Percentiles rank a stretch among this genome's conserved stretches.
phyloP scores from a whole-genome alignment of 345 rosid species.

The Limnanthes douglasii region DNA sequence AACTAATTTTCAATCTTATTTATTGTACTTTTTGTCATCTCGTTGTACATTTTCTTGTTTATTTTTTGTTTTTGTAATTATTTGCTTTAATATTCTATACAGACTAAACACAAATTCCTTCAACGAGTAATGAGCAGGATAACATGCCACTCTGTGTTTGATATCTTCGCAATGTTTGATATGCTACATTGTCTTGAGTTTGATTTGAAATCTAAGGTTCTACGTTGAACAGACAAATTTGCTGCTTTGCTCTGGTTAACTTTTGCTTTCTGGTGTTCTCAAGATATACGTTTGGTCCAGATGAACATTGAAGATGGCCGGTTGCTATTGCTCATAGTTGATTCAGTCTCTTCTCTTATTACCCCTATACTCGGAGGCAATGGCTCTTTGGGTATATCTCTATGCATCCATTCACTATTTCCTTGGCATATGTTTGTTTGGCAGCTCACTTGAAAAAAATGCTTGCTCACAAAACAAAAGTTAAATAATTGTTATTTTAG shows the following conservation, averaged over 20 bases:
- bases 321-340: conserved; percentile 40
- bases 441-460: too few species aligned
- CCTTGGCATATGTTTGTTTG: conserved; percentile 3
- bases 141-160: conserved; percentile 43
- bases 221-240: conserved; percentile 5
- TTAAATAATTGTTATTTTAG: too few species aligned
- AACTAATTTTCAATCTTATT: too few species aligned
- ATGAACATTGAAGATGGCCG: conserved; percentile 13
- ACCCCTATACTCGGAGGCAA: conserved; percentile 63
- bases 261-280: conserved; percentile 2
- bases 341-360: conserved; percentile 65
- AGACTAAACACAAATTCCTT: conserved; percentile 12
- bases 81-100: conserved; percentile 1
- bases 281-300: conserved; percentile 15
- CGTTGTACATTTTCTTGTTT: too few species aligned
- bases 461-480: too few species aligned
- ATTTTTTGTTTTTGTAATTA: neutral
- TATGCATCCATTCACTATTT: conserved; percentile 8
- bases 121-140: conserved; percentile 47
- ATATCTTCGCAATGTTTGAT: conserved; percentile 52
- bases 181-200: conserved; percentile 37
- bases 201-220: conserved; percentile 43
- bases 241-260: neutral
- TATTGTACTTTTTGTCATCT: too few species aligned
- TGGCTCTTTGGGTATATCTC: conserved; percentile 47